These are phyloP conservation scores for Russula lepida DNA, from an alignment of 768 basidiomycete species.

Conservation along the genomic window DNA sequence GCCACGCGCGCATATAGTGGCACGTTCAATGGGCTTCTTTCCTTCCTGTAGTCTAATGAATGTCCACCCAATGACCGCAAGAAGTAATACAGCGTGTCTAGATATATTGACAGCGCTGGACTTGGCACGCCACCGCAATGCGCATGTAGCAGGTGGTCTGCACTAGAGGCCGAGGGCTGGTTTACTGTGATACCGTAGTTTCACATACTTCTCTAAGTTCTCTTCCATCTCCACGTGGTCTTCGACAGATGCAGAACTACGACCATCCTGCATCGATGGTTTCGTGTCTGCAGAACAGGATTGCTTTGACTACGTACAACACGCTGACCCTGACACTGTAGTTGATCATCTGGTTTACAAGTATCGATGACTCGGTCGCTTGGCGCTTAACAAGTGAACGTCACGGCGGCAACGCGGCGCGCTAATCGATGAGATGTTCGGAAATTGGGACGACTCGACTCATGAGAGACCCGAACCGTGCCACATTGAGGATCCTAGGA, in stretches of 20 bases:
- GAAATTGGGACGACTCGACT: background rate
- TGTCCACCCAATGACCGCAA: background rate
- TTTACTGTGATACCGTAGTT: background rate
- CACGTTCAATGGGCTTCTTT: background rate
- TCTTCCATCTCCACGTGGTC: background rate
- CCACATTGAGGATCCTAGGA: background rate
- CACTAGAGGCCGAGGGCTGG: background rate
- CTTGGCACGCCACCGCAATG: background rate
- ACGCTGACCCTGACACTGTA: background rate
- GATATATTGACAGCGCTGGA: background rate
- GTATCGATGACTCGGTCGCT: background rate
- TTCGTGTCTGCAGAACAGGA: background rate
- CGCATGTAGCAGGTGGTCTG: background rate
- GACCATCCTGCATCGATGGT: background rate
- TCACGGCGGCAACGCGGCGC: slow-evolving; percentile 3
- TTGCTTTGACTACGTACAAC: background rate
- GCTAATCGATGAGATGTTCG: background rate
- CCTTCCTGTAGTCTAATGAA: background rate
- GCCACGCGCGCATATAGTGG: background rate
- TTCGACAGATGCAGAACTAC: background rate
- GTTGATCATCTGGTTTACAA: background rate
- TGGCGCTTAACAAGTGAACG: background rate
- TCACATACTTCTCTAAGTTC: background rate
- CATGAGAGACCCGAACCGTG: background rate
- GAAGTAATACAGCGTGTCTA: background rate